These are phyloP conservation scores for Suillus brevipes DNA, from an alignment of 768 basidiomycete species.

Conservation along the genomic window DNA sequence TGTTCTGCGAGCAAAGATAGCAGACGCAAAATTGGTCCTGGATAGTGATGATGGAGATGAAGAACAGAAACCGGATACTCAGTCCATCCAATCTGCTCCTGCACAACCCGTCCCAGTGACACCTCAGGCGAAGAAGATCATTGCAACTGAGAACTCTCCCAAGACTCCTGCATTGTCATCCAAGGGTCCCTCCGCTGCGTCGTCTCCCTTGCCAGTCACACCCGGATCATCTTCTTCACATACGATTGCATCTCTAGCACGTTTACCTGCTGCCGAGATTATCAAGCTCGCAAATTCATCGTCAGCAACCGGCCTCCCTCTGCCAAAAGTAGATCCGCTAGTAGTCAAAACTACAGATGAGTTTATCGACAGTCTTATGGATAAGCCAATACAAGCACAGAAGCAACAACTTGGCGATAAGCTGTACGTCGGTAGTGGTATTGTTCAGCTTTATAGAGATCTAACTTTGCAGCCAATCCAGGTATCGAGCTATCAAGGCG, in stretches of 20 bases:
- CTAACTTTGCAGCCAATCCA: conserved; percentile 15
- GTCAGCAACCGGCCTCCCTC: conserved; percentile 47
- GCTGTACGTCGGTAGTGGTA: conserved; percentile 45
- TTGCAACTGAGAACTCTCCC: conserved; percentile 52
- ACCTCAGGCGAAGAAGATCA: conserved; percentile 62
- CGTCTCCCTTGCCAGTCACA: conserved; percentile 68
- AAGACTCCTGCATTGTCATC: conserved; percentile 78
- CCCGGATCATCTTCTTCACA: conserved; percentile 46
- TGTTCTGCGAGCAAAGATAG: conserved; percentile 72
- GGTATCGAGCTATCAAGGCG: conserved; percentile 64
- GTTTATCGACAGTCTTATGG: conserved; percentile 64
- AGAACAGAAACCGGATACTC: conserved; percentile 30
- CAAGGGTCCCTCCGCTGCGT: conserved; percentile 67
- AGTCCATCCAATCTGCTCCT: conserved; percentile 22
- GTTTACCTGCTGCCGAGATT: conserved; percentile 75
- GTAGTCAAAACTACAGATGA: conserved; percentile 69
- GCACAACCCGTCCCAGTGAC: conserved; percentile 47
- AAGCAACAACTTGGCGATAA: conserved; percentile 85
- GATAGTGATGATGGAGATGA: conserved; percentile 68
- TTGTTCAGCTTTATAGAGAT: background rate
- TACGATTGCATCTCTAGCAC: conserved; percentile 71
- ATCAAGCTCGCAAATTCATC: conserved; percentile 60
- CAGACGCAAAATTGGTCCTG: conserved; percentile 79
- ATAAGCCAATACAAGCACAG: conserved; percentile 56
- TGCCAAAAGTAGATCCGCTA: conserved; percentile 70